These are phyloP conservation scores for Lentinula aciculospora DNA, from an alignment of 768 basidiomycete species.

Conservation along the genomic window DNA sequence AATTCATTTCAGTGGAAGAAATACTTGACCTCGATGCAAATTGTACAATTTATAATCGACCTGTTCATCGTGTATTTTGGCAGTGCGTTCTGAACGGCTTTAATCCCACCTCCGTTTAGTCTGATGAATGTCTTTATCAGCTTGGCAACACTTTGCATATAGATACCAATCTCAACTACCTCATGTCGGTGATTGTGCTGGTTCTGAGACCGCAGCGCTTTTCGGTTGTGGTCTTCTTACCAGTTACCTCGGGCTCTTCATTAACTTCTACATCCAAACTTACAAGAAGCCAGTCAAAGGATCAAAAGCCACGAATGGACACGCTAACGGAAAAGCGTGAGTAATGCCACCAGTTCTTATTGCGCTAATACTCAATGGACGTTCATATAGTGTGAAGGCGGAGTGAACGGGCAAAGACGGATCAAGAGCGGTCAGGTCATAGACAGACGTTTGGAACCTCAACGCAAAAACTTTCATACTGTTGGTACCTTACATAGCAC, in stretches of 20 bases:
- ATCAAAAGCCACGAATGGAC: slow-evolving; percentile 27
- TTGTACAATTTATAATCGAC: slow-evolving; percentile 93
- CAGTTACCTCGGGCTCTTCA: slow-evolving; percentile 90
- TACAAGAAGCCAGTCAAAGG: slow-evolving; percentile 57
- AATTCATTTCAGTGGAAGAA: slow-evolving; percentile 82
- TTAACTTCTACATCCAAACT: slow-evolving; percentile 89
- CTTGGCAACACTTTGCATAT: slow-evolving; percentile 78
- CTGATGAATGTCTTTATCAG: slow-evolving; percentile 21
- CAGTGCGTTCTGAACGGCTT: slow-evolving; percentile 49
- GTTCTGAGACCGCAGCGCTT: slow-evolving; percentile 81
- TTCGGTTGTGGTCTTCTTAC: slow-evolving; percentile 88
- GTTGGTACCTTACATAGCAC: neutral
- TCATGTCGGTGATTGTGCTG: slow-evolving; percentile 77
- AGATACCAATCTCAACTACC: slow-evolving; percentile 62
- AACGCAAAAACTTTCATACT: neutral
- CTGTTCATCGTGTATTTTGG: slow-evolving; percentile 90
- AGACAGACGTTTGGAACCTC: neutral
- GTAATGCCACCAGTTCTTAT: slow-evolving; percentile 9
- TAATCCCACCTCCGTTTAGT: neutral
- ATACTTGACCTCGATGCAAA: slow-evolving; percentile 95
- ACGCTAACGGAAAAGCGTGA: slow-evolving; percentile 30
- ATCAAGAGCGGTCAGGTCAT: neutral
- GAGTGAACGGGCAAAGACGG: neutral
- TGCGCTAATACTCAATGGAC: neutral
- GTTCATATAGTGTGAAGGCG: neutral